phyloP scores from a whole-genome alignment of 2,329 filamentous ascomycete genomes.

The Fusarium coicis region DNA sequence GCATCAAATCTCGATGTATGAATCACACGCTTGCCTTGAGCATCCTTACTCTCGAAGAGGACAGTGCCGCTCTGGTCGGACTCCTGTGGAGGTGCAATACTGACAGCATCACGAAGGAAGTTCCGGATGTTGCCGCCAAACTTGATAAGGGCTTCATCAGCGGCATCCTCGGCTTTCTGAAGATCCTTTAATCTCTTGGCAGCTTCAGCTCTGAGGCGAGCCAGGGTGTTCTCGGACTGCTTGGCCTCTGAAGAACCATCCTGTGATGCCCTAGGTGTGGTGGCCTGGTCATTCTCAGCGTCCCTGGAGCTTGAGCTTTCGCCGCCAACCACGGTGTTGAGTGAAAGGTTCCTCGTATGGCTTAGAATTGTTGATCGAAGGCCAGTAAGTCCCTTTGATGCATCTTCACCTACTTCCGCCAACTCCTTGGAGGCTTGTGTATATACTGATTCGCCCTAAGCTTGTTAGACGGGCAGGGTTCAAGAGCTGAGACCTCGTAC shows the following conservation, averaged over 20 bases:
- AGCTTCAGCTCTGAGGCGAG: constrained; percentile 80
- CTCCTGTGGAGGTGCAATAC: constrained; percentile 78
- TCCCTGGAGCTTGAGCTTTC: constrained; percentile 47
- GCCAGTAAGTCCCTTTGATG: constrained; percentile 80
- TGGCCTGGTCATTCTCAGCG: constrained; percentile 54
- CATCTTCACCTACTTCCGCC: constrained; percentile 80
- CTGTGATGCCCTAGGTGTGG: constrained; percentile 59
- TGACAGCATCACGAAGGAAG: constrained; percentile 91
- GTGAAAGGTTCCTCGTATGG: constrained; percentile 78
- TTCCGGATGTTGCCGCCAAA: constrained; percentile 91
- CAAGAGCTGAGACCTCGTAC: constrained; percentile 55
- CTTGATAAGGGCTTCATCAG: constrained; percentile 91
- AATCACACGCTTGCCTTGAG: constrained; percentile 89
- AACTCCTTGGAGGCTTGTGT: constrained; percentile 89
- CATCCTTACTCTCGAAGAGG: constrained; percentile 94
- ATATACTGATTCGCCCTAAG: constrained; percentile 81
- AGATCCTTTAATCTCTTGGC: constrained; percentile 88
- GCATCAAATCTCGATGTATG: constrained; percentile 95
- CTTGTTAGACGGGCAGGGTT: constrained; percentile 22
- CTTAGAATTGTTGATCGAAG: constrained; percentile 74
- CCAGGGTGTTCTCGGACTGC: constrained; percentile 73
- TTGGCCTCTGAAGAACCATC: constrained; percentile 56
- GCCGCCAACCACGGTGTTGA: constrained; percentile 58
- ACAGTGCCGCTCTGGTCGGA: constrained; percentile 69
- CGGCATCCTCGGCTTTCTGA: constrained; percentile 91